Evolutionary conservation across 352 stramenopile genomes (phyloP), one percentile per base, ranked within the genome.

Genomic region (Phytophthora pini): DNA sequence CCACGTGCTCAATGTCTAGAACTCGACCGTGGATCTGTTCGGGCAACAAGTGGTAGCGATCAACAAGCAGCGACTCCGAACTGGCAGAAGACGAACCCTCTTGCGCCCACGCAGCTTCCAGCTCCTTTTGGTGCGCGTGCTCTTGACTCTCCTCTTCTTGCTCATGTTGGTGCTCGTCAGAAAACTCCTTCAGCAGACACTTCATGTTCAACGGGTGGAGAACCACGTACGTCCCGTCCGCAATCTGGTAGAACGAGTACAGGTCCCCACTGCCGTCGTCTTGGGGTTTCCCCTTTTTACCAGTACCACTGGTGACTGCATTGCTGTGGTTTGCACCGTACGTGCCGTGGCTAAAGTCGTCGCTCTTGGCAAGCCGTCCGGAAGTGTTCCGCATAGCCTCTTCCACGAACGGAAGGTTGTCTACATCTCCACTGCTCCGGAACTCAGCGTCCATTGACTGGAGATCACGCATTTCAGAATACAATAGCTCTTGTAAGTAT

Each of bases 151-250:
- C 51, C 26, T 29, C 29, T 32, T 70, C 24, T 51, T 72, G 20
- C 41, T 69, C 54, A 1, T 70, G 60, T 20, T 75, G 56, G n/a
- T 73, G 65, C 39, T 87, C 61, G 1, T 68, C 64, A 3, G 76
- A 72, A 43, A 80, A 91, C 49, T 97, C 90, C 41, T 88, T 92
- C 29, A 93, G 58, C 47, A 97, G 56, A 55, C 88, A 95, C 48
- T 94, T 91, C 88, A 97, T 94, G 56, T 92, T 96, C 26, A 97
- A 72, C 13, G 90, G 86, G 56, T 97, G 90, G 11, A 97, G 70
- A 55, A 97, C 80, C n/a, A 94, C 90, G 48, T 93, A 93, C 51
- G 89, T 92, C 7, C 90, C 90, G 56, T 96, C 85, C 10, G 71
- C 61, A 17, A 93, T 86, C 56, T 97, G 90, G 47, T 96, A 97